Conservation (phyloP, 352 stramenopile genomes). For the Globisporangium nagaii region DNA sequence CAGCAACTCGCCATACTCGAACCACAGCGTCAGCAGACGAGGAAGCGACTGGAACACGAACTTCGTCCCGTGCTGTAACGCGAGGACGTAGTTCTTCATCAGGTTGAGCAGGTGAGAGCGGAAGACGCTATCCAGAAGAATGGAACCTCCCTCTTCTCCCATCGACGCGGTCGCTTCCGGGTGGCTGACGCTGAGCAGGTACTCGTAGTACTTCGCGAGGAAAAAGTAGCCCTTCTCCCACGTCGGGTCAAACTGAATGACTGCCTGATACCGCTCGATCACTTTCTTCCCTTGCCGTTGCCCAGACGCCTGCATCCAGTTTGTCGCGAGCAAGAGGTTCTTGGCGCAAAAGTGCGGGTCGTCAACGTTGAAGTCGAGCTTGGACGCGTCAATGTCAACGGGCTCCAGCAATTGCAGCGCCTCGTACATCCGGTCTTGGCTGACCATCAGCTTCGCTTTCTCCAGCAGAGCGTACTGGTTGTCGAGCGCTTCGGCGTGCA, state of each 20-base stretch:
- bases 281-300: conserved; percentile 93
- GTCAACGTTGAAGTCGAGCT: conserved; percentile 69
- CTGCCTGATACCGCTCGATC: conserved; percentile 91
- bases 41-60: conserved; percentile 97
- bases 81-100: conserved; percentile 93
- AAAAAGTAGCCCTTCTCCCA: conserved; percentile 94
- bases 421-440: conserved; percentile 81
- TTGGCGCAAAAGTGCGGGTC: conserved; percentile 78
- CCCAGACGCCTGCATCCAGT: conserved; percentile 95
- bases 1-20: conserved; percentile 91
- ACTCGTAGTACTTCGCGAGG: conserved; percentile 90
- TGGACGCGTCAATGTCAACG: conserved; percentile 69
- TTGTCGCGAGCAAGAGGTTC: conserved; percentile 90
- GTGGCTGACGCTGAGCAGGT: conserved; percentile 77
- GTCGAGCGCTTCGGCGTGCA: conserved; percentile 76
- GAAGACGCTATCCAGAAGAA: conserved; percentile 55
- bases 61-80: conserved; percentile 85
- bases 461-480: conserved; percentile 72
- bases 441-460: conserved; percentile 77
- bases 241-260: conserved; percentile 90
- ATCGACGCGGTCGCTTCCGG: conserved; percentile 32
- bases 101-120: conserved; percentile 79
- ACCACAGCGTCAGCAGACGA: conserved; percentile 96
- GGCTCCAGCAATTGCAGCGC: conserved; percentile 81
- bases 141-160: conserved; percentile 28